Conservation (phyloP, 2,329 filamentous ascomycete genomes). For the Geosmithia putterillii region DNA sequence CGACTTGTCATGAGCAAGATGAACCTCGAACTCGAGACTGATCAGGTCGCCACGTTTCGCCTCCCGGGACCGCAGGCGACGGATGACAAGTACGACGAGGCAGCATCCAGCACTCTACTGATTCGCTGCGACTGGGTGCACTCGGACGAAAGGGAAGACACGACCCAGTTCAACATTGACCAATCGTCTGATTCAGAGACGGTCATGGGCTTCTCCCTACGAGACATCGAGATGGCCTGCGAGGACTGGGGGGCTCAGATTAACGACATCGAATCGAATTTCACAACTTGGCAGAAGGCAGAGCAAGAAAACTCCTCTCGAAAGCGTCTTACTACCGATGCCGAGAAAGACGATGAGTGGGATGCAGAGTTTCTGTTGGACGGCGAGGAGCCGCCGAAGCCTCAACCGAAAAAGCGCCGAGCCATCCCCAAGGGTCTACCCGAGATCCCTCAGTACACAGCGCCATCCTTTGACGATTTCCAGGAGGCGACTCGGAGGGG, state of each 20-base stretch:
- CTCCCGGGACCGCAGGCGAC: constrained; percentile 43
- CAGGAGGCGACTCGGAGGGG: constrained; percentile 59
- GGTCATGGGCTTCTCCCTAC: constrained; percentile 62
- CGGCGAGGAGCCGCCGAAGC: constrained; percentile 20
- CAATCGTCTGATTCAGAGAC: constrained; percentile 47
- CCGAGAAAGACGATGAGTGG: constrained; percentile 46
- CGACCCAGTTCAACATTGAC: constrained; percentile 31
- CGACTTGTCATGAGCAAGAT: constrained; percentile 78
- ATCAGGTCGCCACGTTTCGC: constrained; percentile 78
- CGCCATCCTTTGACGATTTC: constrained; percentile 72
- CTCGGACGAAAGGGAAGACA: constrained; percentile 18
- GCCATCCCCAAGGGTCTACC: constrained; percentile 46
- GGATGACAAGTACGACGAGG: constrained; percentile 35
- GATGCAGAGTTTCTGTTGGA: constrained; percentile 46
- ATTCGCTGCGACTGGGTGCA: constrained; percentile 30
- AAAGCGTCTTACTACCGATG: constrained; percentile 1
- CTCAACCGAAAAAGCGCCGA: constrained; percentile 56
- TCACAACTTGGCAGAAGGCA: constrained; percentile 16
- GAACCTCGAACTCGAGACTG: constrained; percentile 71
- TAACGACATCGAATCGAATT: constrained; percentile 28
- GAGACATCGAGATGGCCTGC: constrained; percentile 76
- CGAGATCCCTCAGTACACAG: constrained; percentile 43
- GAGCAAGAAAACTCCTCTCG: constrained; percentile 5
- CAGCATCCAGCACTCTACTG: constrained; percentile 8
- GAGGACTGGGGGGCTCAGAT: constrained; percentile 70